Conservation (phyloP, 805 yeast species). For the Candida tammaniensis region DNA sequence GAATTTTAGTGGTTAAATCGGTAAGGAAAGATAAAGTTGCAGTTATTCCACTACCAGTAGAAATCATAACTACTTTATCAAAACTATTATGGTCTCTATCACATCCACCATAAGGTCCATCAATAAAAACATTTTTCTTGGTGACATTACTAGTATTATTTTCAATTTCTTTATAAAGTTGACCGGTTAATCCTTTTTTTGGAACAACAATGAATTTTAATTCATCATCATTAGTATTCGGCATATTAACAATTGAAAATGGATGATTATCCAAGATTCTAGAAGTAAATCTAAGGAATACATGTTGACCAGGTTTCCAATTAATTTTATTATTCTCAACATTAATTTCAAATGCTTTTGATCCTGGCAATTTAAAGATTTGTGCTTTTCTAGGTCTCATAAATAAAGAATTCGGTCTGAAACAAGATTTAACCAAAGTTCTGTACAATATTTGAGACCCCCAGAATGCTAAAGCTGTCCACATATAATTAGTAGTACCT, state of each 20-base stretch:
- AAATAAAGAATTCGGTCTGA: conserved; percentile 41
- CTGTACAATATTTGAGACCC: conserved; percentile 47
- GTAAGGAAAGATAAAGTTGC: conserved; percentile 46
- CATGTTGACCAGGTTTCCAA: conserved; percentile 59
- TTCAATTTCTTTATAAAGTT: conserved; percentile 28
- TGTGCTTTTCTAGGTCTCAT: conserved; percentile 37
- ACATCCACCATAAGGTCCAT: conserved; percentile 60
- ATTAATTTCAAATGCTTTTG: conserved; percentile 30
- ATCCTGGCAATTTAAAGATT: conserved; percentile 21
- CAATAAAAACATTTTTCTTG: conserved; percentile 38
- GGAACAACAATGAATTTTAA: conserved; percentile 47
- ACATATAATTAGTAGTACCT: conserved; percentile 41
- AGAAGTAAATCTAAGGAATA: conserved; percentile 43
- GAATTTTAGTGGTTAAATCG: conserved; percentile 18
- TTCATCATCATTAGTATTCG: conserved; percentile 19
- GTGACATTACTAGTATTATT: conserved; percentile 16
- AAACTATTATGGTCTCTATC: conserved; percentile 44
- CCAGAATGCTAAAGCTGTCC: conserved; percentile 54
- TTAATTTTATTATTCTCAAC: conserved; percentile 29
- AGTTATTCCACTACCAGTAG: conserved; percentile 54
- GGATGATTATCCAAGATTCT: conserved; percentile 54
- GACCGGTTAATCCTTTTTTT: conserved; percentile 45
- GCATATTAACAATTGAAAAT: conserved; percentile 45
- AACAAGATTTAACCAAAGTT: conserved; percentile 41
- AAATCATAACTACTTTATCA: conserved; percentile 38